phyloP scores from a whole-genome alignment of 257 asterid genomes.

The Avicennia marina region DNA sequence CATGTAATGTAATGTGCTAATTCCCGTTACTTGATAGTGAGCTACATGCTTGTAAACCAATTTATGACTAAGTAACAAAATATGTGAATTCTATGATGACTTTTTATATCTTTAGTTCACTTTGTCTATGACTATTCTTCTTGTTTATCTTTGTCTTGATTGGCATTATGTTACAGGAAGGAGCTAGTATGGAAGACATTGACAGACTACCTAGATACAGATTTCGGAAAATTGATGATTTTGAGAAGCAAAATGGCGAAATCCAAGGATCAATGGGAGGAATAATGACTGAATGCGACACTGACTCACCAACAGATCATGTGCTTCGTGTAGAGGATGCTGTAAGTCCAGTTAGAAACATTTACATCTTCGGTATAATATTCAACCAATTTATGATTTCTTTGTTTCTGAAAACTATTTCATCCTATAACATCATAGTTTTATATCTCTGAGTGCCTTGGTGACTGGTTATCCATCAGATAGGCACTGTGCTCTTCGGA shows the following conservation, averaged over 20 bases:
- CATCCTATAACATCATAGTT: too few species aligned
- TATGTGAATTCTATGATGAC: too few species aligned
- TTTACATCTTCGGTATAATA: too few species aligned
- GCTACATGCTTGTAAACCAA: too few species aligned
- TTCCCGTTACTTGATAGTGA: background rate
- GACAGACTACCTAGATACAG: conserved; percentile 71
- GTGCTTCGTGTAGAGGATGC: conserved; percentile 69
- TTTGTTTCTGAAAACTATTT: too few species aligned
- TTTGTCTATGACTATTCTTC: conserved; percentile 1
- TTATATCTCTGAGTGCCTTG: too few species aligned
- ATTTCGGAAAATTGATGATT: conserved; percentile 60
- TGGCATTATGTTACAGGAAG: conserved; percentile 58
- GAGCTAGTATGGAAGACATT: conserved; percentile 86
- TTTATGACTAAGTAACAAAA: too few species aligned
- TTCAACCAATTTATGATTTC: too few species aligned
- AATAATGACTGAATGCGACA: conserved; percentile 70
- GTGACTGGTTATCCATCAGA: too few species aligned
- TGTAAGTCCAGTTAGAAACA: too few species aligned
- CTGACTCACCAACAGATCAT: conserved; percentile 35
- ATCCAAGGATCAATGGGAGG: conserved; percentile 85
- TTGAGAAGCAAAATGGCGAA: conserved; percentile 45
- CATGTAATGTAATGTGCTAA: background rate
- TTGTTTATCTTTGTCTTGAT: background rate
- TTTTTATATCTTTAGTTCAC: conserved; percentile 7
- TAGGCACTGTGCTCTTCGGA: too few species aligned